Base-by-base conservation (phyloP, 495 filamentous ascomycete species). In the Trypethelium eluteriae region DNA sequence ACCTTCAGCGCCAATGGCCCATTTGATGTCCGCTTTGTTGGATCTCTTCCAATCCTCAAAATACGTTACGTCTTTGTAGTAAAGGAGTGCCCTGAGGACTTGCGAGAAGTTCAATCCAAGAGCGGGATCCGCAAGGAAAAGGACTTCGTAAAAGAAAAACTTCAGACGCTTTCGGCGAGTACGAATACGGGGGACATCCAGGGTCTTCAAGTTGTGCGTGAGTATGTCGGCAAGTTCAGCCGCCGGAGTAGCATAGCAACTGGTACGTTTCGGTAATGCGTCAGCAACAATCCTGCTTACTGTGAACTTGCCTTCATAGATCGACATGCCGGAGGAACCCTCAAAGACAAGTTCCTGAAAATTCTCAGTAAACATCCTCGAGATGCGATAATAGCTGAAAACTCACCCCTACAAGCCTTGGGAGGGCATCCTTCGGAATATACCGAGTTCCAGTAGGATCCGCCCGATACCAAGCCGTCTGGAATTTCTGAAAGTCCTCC, bases 91-190 rank as follows among this genome's bases (percentile, higher is more conserved):
- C 18, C 36, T 59, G 53, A 59, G 53, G 53, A 59, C 53, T 18
- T 59, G 25, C 5, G 53, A 59, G 53, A 36, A 59, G 53, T 59
- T 59, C 7, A 59, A 32, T 18, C 53, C 53, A 4, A 59, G 53
- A 36, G 14, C 18, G 10, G 53, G 7, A 36, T 59, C 53, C 14
- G 53, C 53, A 32, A 18, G 36, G 36, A 59, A 59, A 5, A 59
- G 53, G 7, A 6, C 18, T 18, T 59, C 53, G 25, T 59, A 32
- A 14, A 7, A 59, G 32, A 59, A 59, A 32, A 35, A 59, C 6
- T 59, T 59, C 53, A 59, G 18, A 36, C 53, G 53, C 32, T 59
- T 59, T 5, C 53, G 53, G 36, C 53, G 53, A 34, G 18, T 32
- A 2, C 32, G 53, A 59, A 59, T 59, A 5, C 53, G 53, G 5